These are phyloP conservation scores for Skeletonema menzelii DNA, from an alignment of 108 stramenopile genomes.

Conservation along the genomic window DNA sequence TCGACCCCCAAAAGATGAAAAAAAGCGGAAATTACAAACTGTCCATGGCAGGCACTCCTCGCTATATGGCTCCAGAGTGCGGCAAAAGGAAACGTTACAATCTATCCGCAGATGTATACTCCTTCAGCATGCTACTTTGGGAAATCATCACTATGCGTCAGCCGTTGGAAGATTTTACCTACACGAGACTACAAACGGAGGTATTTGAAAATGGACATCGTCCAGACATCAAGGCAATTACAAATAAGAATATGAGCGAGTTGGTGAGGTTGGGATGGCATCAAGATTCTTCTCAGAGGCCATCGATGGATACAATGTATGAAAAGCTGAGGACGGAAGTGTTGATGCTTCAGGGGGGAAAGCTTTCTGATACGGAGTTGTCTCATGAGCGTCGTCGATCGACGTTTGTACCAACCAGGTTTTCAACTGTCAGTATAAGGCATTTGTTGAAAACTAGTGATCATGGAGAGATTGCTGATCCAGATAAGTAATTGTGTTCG, in stretches of 20 bases:
- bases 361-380: conserved; percentile 1
- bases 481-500: too few relatives aligned
- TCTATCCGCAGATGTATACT: conserved; percentile 72
- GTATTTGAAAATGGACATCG: conserved; percentile 28
- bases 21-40: conserved; percentile 2
- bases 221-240: conserved; percentile 18
- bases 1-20: conserved; percentile 14
- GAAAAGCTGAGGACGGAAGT: conserved; percentile 20
- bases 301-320: conserved; percentile 31
- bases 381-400: conserved; percentile 37
- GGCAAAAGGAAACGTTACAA: conserved; percentile 6
- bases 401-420: conserved; percentile 6
- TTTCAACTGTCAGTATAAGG: conserved; percentile 8
- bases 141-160: conserved; percentile 56
- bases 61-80: conserved; percentile 46
- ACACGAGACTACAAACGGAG: conserved; percentile 24
- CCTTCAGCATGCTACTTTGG: conserved; percentile 74
- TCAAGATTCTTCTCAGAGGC: conserved; percentile 27
- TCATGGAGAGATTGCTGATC: background rate
- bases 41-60: conserved; percentile 44
- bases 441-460: conserved; percentile 4
- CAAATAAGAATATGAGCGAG: conserved; percentile 15
- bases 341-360: background rate
- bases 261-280: conserved; percentile 28
- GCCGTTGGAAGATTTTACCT: conserved; percentile 37